Percentiles rank a stretch among this genome's conserved stretches.
Conservation (phyloP, 495 filamentous ascomycete genomes). For the Usnea hakonensis region DNA sequence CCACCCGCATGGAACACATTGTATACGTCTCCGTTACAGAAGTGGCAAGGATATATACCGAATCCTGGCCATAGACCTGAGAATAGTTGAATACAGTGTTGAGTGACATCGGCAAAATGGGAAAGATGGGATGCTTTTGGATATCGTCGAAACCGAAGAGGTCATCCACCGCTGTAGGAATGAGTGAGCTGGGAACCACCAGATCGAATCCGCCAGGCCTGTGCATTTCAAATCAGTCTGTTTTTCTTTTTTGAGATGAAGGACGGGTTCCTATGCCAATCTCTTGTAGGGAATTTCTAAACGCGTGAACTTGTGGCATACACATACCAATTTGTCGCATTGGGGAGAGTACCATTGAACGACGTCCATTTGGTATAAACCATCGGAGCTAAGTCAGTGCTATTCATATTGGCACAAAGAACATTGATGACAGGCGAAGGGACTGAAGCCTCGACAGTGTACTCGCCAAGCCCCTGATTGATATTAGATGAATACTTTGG, state of each 20-base stretch:
- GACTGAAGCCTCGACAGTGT: constrained; percentile 55
- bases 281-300: too few relatives aligned
- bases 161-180: constrained; percentile 57
- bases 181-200: constrained; percentile 34
- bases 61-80: constrained; percentile 32
- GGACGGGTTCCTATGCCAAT: too few relatives aligned
- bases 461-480: constrained; percentile 53
- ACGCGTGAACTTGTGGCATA: too few relatives aligned
- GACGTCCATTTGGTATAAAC: constrained; percentile 49
- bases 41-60: constrained; percentile 60
- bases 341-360: constrained; percentile 31
- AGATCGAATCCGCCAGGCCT: constrained; percentile 23
- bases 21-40: constrained; percentile 42
- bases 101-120: constrained; percentile 49
- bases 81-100: constrained; percentile 64
- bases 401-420: constrained; percentile 56
- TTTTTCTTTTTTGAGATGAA: too few relatives aligned
- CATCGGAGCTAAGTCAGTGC: constrained; percentile 50
- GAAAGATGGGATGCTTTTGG: constrained; percentile 55
- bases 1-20: constrained; percentile 54
- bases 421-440: constrained; percentile 60
- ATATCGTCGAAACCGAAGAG: constrained; percentile 57
- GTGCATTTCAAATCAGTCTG: neutral
- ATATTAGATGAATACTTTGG: neutral
- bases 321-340: constrained; percentile 22